A percentile compares a stretch with the other conserved stretches of the same genome.
phyloP scores from a whole-genome alignment of 768 basidiomycete genomes.

The Rhizopogon salebrosus region DNA sequence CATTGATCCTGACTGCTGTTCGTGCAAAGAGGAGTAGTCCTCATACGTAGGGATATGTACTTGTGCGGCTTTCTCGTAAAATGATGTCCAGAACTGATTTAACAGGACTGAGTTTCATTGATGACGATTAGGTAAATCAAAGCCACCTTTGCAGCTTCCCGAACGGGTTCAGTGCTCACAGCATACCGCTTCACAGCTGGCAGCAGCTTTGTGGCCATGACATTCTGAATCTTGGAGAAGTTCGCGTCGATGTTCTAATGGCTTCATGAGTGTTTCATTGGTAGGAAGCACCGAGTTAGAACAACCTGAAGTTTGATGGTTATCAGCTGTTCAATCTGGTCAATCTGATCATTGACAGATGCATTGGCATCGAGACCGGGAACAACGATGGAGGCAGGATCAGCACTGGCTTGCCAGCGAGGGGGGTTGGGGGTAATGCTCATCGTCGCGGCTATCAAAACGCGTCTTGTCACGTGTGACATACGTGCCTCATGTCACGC shows the following conservation, averaged over 20 bases:
- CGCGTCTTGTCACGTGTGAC: slow-evolving; percentile 22
- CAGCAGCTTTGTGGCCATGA: slow-evolving; percentile 73
- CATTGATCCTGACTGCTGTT: slow-evolving; percentile 36
- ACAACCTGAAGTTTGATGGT: slow-evolving; percentile 85
- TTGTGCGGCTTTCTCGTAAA: slow-evolving; percentile 92
- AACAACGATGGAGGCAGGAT: slow-evolving; percentile 60
- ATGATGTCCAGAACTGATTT: slow-evolving; percentile 88
- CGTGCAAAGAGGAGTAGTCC: slow-evolving; percentile 56
- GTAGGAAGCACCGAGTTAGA: background rate
- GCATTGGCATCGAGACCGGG: slow-evolving; percentile 71
- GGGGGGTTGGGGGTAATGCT: slow-evolving; percentile 56
- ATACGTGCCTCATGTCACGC: slow-evolving; percentile 9
- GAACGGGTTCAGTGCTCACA: slow-evolving; percentile 79
- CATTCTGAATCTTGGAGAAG: slow-evolving; percentile 84
- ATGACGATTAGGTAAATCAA: background rate
- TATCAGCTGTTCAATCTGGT: slow-evolving; percentile 94
- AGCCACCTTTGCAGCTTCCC: slow-evolving; percentile 85
- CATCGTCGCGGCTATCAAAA: slow-evolving; percentile 12
- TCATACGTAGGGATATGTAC: slow-evolving; percentile 75
- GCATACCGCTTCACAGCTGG: slow-evolving; percentile 91
- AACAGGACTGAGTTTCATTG: background rate
- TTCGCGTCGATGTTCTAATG: slow-evolving; percentile 85
- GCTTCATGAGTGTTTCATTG: slow-evolving; percentile 9
- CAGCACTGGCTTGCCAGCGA: slow-evolving; percentile 61
- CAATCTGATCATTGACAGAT: slow-evolving; percentile 75